Base-by-base conservation (phyloP, 306 rosid genomes). In the Corylus avellana region DNA sequence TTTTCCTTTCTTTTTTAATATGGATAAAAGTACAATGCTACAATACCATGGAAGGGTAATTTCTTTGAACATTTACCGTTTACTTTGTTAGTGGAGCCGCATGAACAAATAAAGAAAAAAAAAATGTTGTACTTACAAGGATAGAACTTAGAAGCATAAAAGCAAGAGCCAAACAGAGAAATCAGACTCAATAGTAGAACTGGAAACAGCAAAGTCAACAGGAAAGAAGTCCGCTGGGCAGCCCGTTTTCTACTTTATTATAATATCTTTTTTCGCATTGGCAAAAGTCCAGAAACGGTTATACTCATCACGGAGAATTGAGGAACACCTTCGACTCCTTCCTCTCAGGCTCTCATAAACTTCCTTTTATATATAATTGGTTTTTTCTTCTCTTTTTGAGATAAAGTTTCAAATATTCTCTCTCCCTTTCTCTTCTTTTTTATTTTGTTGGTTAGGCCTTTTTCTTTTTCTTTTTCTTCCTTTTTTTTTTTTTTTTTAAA, bases 231-330 rank as follows among this genome's bases (percentile, higher is more conserved):
- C 57, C 74, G 83, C 51, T 71, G 73, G 86, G 86, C 48, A 67
- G 80, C 57, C 71, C 66, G 70, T 79, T 79, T 48, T 73, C 14
- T 50, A 1, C 32, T 73, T 68, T 47, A 27, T 14, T 51, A 14
- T 42, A 71, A 47, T 78, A 61, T 77, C 72, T 59, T 71, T 20
- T 71, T 20, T 67, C 66, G 14, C 29, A 72, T 81, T 67, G 85
- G 58, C 82, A 70, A 76, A 84, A 86, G 86, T 82, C 49, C 79
- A 70, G 54, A 75, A 81, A 82, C 88, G 84, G 83, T 90, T 86
- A 77, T 81, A 74, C 83, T 84, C 86, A 71, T 73, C 72, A 58
- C 47, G 55, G 62, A 78, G 81, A 71, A 71, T 70, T 68, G 7
- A 49, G 53, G 59, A n/a, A 18, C 57, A 75, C 85, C 62, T 32